Percentiles rank a stretch among this genome's conserved stretches.
Conservation (phyloP, 495 filamentous ascomycete species). For the Hyaloscypha variabilis region DNA sequence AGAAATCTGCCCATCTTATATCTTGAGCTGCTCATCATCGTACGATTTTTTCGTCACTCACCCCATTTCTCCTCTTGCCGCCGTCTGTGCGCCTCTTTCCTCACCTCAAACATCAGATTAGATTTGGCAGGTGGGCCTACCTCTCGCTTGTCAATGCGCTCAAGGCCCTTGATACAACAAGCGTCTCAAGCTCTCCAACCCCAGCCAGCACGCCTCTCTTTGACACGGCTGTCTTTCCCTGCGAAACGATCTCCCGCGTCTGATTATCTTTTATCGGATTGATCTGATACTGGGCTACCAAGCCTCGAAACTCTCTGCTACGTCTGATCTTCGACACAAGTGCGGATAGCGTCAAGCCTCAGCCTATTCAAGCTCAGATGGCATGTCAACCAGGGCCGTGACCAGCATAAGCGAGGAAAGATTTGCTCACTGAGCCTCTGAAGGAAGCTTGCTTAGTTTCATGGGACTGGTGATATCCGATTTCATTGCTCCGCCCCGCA, state of each 20-base stretch:
- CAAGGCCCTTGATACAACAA: constrained; percentile 18
- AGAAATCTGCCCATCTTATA: constrained; percentile 12
- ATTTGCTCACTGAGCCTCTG: constrained; percentile 7
- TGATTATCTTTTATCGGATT: constrained; percentile 25
- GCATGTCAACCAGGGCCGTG: constrained; percentile 23
- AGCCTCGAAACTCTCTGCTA: constrained; percentile 32
- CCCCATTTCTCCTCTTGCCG: neutral
- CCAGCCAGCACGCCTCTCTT: constrained; percentile 17
- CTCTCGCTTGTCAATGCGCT: constrained; percentile 24
- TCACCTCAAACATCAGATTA: constrained; percentile 23
- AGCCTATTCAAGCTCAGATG: constrained; percentile 27
- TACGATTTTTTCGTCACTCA: neutral
- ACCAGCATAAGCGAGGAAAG: constrained; percentile 12
- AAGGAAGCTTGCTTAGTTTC: constrained; percentile 24
- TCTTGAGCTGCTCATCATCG: neutral
- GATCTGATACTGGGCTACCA: constrained; percentile 26
- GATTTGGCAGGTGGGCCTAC: constrained; percentile 12
- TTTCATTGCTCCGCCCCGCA: constrained; percentile 20
- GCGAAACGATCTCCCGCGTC: constrained; percentile 23
- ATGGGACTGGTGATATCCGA: constrained; percentile 26
- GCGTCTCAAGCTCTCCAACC: constrained; percentile 25
- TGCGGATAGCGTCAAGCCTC: constrained; percentile 2
- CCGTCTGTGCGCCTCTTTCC: neutral
- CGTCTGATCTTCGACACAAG: constrained; percentile 29
- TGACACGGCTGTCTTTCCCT: constrained; percentile 21